These are phyloP conservation scores for Saturnispora silvae DNA, from an alignment of 805 yeast species.

Conservation along the genomic window DNA sequence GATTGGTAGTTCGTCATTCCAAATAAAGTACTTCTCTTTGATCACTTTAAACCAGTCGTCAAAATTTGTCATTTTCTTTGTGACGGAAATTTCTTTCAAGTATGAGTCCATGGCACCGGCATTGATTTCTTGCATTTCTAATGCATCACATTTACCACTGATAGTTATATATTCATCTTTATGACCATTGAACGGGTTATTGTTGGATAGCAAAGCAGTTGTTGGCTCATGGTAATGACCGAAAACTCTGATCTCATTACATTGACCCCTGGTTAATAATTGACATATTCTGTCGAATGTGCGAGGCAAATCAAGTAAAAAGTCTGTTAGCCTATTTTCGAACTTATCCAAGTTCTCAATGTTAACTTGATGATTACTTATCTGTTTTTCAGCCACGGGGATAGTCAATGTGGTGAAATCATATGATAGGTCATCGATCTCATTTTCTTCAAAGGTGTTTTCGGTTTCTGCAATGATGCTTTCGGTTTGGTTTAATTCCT, in stretches of 20 bases:
- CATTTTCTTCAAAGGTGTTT: no score
- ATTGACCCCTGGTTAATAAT: slow-evolving; percentile 37
- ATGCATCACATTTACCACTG: slow-evolving; percentile 56
- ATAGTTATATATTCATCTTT: slow-evolving; percentile 31
- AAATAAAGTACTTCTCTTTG: slow-evolving; percentile 6
- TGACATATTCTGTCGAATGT: slow-evolving; percentile 26
- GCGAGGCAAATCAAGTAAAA: background rate
- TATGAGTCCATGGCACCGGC: slow-evolving; percentile 14
- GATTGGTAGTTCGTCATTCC: slow-evolving; percentile 26
- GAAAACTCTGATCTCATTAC: slow-evolving; percentile 55
- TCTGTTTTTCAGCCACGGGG: no score
- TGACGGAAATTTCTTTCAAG: slow-evolving; percentile 14
- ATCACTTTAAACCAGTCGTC: slow-evolving; percentile 14
- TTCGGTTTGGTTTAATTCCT: no score
- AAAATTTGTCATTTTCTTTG: slow-evolving; percentile 14
- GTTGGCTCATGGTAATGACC: slow-evolving; percentile 31
- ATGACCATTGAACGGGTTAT: background rate
- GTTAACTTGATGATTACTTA: no score
- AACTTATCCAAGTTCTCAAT: no score
- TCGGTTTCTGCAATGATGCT: no score
- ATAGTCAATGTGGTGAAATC: background rate
- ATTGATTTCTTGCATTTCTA: slow-evolving; percentile 21
- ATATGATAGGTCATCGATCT: no score
- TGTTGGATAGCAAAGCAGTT: slow-evolving; percentile 10
- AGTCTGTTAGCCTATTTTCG: background rate